A percentile compares a stretch with the other conserved stretches of the same genome.
Conservation (phyloP, 257 asterid genomes). For the Sherardia arvensis region DNA sequence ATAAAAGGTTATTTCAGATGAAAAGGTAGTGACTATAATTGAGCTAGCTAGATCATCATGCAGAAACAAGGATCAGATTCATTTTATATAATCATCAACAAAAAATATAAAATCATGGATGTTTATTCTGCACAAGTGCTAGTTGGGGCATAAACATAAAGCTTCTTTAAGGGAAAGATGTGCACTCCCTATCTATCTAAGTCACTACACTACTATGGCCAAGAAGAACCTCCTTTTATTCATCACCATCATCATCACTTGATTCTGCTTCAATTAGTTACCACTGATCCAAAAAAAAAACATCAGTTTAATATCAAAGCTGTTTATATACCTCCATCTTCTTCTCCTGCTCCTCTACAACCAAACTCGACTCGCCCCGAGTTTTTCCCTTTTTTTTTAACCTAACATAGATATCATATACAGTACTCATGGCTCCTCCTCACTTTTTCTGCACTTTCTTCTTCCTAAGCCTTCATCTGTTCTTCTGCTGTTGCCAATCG, state of each 20-base stretch:
- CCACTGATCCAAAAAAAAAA: constrained; percentile 29
- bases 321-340: constrained; percentile 52
- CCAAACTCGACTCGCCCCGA: constrained; percentile 8
- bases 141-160: constrained; percentile 51
- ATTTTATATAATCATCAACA: background rate
- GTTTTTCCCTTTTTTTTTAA: background rate
- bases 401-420: background rate
- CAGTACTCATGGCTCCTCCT: constrained; percentile 26
- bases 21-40: constrained; percentile 22
- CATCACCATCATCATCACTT: constrained; percentile 22
- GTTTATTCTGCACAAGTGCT: constrained; percentile 38
- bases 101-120: constrained; percentile 9
- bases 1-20: background rate
- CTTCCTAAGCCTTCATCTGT: constrained; percentile 18
- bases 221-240: constrained; percentile 43
- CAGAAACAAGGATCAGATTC: constrained; percentile 22
- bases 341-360: constrained; percentile 15
- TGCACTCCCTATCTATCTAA: constrained; percentile 29
- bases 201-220: constrained; percentile 3
- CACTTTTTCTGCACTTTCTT: constrained; percentile 17
- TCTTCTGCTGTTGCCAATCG: constrained; percentile 20
- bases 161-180: constrained; percentile 51
- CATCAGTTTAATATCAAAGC: constrained; percentile 26
- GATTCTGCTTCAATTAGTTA: background rate
- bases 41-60: constrained; percentile 2